Conservation (phyloP, 148 eudicot species). For the Oxyria digyna region DNA sequence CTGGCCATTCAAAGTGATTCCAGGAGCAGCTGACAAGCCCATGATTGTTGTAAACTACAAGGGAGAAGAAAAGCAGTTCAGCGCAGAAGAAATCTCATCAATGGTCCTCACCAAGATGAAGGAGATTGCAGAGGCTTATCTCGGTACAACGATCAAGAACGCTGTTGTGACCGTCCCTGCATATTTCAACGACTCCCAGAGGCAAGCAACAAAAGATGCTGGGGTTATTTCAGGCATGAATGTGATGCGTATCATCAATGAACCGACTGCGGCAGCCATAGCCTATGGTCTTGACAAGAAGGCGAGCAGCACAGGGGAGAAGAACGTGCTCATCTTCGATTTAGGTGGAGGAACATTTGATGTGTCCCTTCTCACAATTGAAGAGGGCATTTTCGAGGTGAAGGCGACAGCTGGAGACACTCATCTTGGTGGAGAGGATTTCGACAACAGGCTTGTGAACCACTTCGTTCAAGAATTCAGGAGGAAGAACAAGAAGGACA, state of each 20-base stretch:
- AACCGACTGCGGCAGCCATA: constrained; percentile 6
- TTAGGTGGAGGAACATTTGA: constrained; percentile 10
- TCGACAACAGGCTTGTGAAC: constrained; percentile 10
- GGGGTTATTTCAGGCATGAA: constrained; percentile 6
- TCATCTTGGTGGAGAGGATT: constrained; percentile 10
- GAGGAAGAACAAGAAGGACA: constrained; percentile 11
- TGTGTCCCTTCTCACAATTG: constrained; percentile 10
- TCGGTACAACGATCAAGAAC: constrained; percentile 6
- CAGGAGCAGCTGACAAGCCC: constrained; percentile 8
- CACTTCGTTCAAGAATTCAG: constrained; percentile 10
- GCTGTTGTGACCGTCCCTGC: constrained; percentile 12
- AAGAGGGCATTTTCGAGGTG: constrained; percentile 11
- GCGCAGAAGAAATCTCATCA: constrained; percentile 1
- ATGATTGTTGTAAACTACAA: constrained; percentile 9
- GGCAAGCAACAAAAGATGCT: constrained; percentile 5
- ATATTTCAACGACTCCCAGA: constrained; percentile 9
- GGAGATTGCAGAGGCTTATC: constrained; percentile 8
- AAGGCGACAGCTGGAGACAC: constrained; percentile 10
- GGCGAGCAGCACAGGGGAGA: constrained; percentile 9
- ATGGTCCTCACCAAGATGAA: constrained; percentile 9
- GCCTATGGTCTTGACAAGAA: constrained; percentile 15
- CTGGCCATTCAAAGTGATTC: constrained; percentile 9
- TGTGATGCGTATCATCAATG: constrained; percentile 6
- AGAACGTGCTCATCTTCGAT: constrained; percentile 9
- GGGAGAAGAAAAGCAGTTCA: constrained; percentile 3